These are phyloP conservation scores for Lecanicillium sp. DNA, from an alignment of 2,329 filamentous ascomycete genomes.

Conservation along the genomic window DNA sequence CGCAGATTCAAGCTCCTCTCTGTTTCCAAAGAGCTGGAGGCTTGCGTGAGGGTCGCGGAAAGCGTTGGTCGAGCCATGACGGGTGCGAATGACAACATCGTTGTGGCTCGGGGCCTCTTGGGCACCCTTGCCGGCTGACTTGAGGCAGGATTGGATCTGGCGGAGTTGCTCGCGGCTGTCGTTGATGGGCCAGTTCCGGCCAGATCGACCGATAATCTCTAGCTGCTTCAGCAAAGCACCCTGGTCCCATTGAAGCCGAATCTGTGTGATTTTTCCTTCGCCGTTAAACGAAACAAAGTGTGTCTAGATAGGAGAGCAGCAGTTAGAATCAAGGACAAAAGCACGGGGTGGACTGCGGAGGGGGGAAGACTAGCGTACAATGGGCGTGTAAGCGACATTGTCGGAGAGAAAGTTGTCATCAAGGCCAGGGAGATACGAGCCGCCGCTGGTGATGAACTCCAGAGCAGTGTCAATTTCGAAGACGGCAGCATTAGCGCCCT, in stretches of 20 bases:
- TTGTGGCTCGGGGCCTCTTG: conserved; percentile 23
- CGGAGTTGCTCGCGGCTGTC: conserved; percentile 78
- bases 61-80: conserved; percentile 44
- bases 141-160: conserved; percentile 58
- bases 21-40: conserved; percentile 65
- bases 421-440: conserved; percentile 76
- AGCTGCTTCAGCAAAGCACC: conserved; percentile 85
- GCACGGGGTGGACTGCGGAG: background rate
- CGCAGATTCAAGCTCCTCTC: conserved; percentile 50
- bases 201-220: conserved; percentile 83
- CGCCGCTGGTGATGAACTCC: conserved; percentile 74
- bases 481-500: conserved; percentile 64
- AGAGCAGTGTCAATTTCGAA: conserved; percentile 77
- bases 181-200: conserved; percentile 90
- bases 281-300: conserved; percentile 82
- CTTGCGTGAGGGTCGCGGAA: conserved; percentile 60
- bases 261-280: conserved; percentile 71
- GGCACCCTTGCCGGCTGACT: conserved; percentile 32
- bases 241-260: conserved; percentile 93
- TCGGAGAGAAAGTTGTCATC: conserved; percentile 93
- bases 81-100: conserved; percentile 33
- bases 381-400: conserved; percentile 66
- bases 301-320: conserved; percentile 40
- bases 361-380: conserved; percentile 53
- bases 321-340: background rate